These are phyloP conservation scores for Omphalea diandra DNA, from an alignment of 441 rosid species.

Conservation along the genomic window DNA sequence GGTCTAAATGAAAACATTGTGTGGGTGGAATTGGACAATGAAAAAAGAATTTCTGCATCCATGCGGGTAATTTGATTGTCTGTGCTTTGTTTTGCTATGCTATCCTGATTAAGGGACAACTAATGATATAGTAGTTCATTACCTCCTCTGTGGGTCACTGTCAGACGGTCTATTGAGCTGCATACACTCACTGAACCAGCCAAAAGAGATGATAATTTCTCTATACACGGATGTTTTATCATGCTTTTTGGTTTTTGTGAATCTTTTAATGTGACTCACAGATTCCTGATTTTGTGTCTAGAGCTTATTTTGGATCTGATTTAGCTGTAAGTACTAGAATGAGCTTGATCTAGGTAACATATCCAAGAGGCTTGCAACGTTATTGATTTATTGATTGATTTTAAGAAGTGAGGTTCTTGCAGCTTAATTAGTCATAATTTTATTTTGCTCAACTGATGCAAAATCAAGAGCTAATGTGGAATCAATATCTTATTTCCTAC, in stretches of 20 bases:
- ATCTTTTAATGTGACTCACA: constrained; percentile 18
- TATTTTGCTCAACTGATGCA: background rate
- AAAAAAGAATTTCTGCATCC: constrained; percentile 69
- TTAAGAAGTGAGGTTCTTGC: background rate
- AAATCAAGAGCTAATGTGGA: constrained; percentile 18
- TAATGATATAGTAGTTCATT: background rate
- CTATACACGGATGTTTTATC: background rate
- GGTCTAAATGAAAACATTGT: constrained; percentile 79
- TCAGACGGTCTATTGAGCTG: constrained; percentile 5
- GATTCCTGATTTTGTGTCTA: constrained; percentile 73
- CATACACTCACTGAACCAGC: background rate
- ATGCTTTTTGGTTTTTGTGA: background rate
- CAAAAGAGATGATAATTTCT: background rate
- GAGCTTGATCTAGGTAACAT: constrained; percentile 70
- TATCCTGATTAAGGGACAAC: background rate
- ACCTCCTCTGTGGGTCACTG: background rate
- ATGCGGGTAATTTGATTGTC: constrained; percentile 53
- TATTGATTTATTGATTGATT: background rate
- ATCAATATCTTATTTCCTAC: constrained; percentile 17
- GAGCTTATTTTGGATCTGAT: constrained; percentile 82
- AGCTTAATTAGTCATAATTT: background rate
- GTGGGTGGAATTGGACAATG: constrained; percentile 69
- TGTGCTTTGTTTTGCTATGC: background rate
- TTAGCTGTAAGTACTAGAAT: constrained; percentile 72
- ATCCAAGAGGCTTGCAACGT: constrained; percentile 4